A percentile compares a stretch with the other conserved stretches of the same genome.
phyloP scores from a whole-genome alignment of 2,329 filamentous ascomycete species.

The Xylaria sp. region DNA sequence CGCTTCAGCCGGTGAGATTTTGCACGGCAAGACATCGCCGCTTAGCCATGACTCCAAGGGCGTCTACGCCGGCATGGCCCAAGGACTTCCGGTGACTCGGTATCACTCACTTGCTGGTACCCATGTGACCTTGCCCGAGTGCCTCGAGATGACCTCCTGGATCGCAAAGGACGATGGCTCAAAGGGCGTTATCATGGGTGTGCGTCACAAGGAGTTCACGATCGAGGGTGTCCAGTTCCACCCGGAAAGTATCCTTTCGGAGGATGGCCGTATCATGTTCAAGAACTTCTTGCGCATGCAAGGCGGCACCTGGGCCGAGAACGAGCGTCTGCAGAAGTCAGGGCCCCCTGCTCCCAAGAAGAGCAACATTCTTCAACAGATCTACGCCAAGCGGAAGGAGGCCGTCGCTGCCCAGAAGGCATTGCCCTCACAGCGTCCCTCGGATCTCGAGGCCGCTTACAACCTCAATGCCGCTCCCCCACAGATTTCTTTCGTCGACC shows the following conservation, averaged over 20 bases:
- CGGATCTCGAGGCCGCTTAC: slow-evolving; percentile 82
- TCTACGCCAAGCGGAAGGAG: slow-evolving; percentile 75
- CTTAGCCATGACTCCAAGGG: slow-evolving; percentile 85
- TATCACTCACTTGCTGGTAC: slow-evolving; percentile 97
- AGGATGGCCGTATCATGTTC: slow-evolving; percentile 81
- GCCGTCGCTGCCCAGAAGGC: slow-evolving; percentile 75
- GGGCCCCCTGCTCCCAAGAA: slow-evolving; percentile 49
- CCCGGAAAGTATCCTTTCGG: slow-evolving; percentile 92
- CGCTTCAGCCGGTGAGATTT: slow-evolving; percentile 86
- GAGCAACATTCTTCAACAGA: slow-evolving; percentile 82
- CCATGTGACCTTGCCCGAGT: slow-evolving; percentile 76
- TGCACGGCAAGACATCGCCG: slow-evolving; percentile 94
- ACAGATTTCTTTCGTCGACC: slow-evolving; percentile 70
- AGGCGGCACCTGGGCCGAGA: slow-evolving; percentile 87
- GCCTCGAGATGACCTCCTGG: slow-evolving; percentile 87
- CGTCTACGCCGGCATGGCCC: slow-evolving; percentile 76
- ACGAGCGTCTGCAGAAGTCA: slow-evolving; percentile 51
- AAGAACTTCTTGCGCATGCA: slow-evolving; percentile 85
- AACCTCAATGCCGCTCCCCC: slow-evolving; percentile 80
- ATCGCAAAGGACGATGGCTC: slow-evolving; percentile 70
- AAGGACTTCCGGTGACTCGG: slow-evolving; percentile 80
- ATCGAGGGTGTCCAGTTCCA: slow-evolving; percentile 98
- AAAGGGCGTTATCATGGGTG: slow-evolving; percentile 90
- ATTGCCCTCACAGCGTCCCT: slow-evolving; percentile 75
- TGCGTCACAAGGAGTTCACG: slow-evolving; percentile 83